Percentiles rank a stretch among this genome's conserved stretches.
phyloP scores from a whole-genome alignment of 169 alveolate genomes.

The Plasmodium cynomolgi region DNA sequence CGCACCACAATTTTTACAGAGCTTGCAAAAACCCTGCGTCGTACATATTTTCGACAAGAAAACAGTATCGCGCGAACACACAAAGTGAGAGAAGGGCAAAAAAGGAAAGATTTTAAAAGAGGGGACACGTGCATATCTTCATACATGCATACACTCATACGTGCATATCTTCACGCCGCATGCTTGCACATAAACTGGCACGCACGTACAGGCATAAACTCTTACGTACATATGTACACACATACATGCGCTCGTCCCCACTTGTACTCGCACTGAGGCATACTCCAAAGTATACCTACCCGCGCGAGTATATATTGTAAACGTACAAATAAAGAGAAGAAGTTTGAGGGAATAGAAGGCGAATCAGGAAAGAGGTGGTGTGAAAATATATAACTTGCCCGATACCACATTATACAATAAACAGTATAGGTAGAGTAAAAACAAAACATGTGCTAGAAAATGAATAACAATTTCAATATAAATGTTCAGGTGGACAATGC shows the following conservation, averaged over 20 bases:
- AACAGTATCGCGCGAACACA: slow-evolving; percentile 1
- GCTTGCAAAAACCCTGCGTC: background rate
- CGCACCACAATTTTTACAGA: background rate
- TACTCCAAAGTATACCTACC: background rate
- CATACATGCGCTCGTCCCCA: background rate
- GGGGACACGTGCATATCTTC: background rate
- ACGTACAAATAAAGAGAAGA: background rate
- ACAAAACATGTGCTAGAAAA: slow-evolving; percentile 56
- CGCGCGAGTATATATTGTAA: background rate
- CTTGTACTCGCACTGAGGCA: background rate
- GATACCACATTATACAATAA: background rate
- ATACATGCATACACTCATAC: background rate
- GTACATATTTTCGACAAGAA: background rate
- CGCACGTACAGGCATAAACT: background rate
- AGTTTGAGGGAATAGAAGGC: background rate
- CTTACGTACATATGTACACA: background rate
- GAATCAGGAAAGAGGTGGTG: background rate
- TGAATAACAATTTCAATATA: slow-evolving; percentile 69
- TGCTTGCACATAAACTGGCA: background rate
- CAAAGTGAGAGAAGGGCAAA: background rate
- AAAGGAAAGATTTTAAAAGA: background rate
- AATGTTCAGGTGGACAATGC: slow-evolving; percentile 75
- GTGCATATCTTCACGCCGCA: background rate
- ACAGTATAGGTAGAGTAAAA: background rate
- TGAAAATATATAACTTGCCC: background rate